Conservation (phyloP, 2,329 filamentous ascomycete genomes). For the Pestalotiopsis sp. region DNA sequence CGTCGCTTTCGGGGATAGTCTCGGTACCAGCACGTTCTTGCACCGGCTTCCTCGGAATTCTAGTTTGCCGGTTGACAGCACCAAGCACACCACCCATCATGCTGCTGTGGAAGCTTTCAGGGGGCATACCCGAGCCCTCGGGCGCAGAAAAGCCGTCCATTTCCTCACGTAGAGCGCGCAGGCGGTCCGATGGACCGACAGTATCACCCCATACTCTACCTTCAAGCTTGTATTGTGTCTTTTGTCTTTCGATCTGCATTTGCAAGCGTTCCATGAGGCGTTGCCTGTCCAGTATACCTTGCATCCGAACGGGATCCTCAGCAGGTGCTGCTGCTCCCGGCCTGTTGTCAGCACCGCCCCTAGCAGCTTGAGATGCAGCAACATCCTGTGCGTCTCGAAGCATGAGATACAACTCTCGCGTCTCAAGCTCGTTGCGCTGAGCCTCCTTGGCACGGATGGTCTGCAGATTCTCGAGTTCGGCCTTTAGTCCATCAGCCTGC, state of each 20-base stretch:
- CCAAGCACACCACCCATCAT: constrained; percentile 71
- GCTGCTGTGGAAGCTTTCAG: constrained; percentile 67
- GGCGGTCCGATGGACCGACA: constrained; percentile 83
- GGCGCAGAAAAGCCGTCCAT: constrained; percentile 71
- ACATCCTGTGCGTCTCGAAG: constrained; percentile 95
- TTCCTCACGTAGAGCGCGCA: constrained; percentile 88
- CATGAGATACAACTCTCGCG: constrained; percentile 96
- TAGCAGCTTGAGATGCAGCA: constrained; percentile 77
- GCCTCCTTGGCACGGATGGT: constrained; percentile 84
- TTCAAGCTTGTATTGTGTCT: constrained; percentile 96
- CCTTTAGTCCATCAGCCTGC: constrained; percentile 84
- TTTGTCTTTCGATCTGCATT: constrained; percentile 93
- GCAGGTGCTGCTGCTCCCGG: constrained; percentile 45
- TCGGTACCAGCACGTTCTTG: constrained; percentile 29
- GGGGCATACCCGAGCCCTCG: constrained; percentile 51
- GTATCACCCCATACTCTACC: constrained; percentile 85
- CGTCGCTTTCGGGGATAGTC: constrained; percentile 32
- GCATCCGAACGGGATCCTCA: constrained; percentile 74
- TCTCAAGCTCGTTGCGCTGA: constrained; percentile 94
- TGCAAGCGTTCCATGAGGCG: constrained; percentile 90
- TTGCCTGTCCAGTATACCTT: constrained; percentile 91
- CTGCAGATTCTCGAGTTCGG: constrained; percentile 84
- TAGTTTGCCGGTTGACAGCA: constrained; percentile 64
- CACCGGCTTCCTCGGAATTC: constrained; percentile 56
- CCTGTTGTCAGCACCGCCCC: constrained; percentile 51